Conservation (phyloP, 176 grass and related monocot genomes). For the Juncus inflexus region DNA sequence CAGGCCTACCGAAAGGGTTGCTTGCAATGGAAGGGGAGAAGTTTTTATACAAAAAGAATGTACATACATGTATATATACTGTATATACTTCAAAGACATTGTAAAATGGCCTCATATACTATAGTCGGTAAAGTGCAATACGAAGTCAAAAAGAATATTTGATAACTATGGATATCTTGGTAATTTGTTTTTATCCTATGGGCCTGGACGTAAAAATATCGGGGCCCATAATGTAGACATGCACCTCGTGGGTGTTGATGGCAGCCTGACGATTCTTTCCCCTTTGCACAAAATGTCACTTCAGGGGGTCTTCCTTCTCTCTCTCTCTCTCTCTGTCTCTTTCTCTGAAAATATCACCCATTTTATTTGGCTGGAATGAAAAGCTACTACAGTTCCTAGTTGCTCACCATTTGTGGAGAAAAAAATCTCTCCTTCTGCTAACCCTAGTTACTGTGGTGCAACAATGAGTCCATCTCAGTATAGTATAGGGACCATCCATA, state of each 20-base stretch:
- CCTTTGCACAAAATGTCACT: slow-evolving; percentile 19
- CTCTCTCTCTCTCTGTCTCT: slow-evolving; percentile 1
- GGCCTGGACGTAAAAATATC: neutral
- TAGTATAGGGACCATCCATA: neutral
- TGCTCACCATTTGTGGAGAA: slow-evolving; percentile 26
- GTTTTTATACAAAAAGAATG: no score
- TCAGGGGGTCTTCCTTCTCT: slow-evolving; percentile 19
- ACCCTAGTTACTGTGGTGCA: slow-evolving; percentile 19
- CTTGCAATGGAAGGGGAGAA: no score
- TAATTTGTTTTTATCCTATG: no score
- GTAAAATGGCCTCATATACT: no score
- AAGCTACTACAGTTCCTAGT: slow-evolving; percentile 26
- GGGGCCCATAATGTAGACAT: slow-evolving; percentile 21
- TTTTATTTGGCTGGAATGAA: slow-evolving; percentile 15
- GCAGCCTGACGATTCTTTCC: slow-evolving; percentile 22
- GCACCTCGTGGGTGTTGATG: slow-evolving; percentile 32
- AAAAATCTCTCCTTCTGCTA: neutral
- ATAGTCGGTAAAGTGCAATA: no score
- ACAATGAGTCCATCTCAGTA: neutral
- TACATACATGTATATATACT: no score
- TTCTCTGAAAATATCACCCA: slow-evolving; percentile 1
- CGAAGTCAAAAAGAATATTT: no score
- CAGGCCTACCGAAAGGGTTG: no score
- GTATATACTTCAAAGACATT: no score
- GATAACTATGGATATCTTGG: no score